phyloP scores from a whole-genome alignment of 805 yeast genomes.

The Candida manassasensis region DNA sequence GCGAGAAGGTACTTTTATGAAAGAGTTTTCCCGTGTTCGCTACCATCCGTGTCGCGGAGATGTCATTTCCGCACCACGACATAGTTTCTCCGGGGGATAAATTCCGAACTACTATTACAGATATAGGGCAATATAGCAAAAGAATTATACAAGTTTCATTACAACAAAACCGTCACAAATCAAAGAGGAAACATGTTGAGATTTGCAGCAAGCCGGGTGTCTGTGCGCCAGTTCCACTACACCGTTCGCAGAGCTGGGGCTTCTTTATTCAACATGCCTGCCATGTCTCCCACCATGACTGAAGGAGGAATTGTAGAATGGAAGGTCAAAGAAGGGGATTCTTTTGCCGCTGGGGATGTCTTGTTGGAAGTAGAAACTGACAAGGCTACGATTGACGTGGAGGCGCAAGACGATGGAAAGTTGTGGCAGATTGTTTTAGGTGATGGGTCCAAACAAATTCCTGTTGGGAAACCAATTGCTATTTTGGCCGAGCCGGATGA shows the following conservation, averaged over 20 bases:
- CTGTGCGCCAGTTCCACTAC: constrained; percentile 6
- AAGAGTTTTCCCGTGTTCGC: no score
- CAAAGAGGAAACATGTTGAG: not conserved
- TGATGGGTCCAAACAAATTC: constrained; percentile 74
- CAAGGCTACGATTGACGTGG: constrained; percentile 78
- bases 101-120: no score
- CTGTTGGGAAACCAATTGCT: constrained; percentile 90
- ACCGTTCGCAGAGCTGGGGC: constrained; percentile 25
- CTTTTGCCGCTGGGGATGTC: constrained; percentile 78
- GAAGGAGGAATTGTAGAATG: constrained; percentile 89
- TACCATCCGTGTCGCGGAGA: not conserved
- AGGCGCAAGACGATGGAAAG: constrained; percentile 88
- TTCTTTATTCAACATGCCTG: constrained; percentile 80
- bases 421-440: constrained; percentile 68
- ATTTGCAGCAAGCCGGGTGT: not conserved
- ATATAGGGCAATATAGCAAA: no score
- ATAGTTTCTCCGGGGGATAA: constrained; percentile 1
- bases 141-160: no score
- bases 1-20: no score
- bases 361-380: constrained; percentile 81
- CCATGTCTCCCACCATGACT: constrained; percentile 98
- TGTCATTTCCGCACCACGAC: constrained; percentile 4
- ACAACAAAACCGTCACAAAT: not conserved
- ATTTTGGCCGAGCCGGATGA: constrained; percentile 84
- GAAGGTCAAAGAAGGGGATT: constrained; percentile 71